Percentiles rank a stretch among this genome's conserved stretches.
phyloP scores from a whole-genome alignment of 495 filamentous ascomycete genomes.

The Hypoxylon cercidicola region DNA sequence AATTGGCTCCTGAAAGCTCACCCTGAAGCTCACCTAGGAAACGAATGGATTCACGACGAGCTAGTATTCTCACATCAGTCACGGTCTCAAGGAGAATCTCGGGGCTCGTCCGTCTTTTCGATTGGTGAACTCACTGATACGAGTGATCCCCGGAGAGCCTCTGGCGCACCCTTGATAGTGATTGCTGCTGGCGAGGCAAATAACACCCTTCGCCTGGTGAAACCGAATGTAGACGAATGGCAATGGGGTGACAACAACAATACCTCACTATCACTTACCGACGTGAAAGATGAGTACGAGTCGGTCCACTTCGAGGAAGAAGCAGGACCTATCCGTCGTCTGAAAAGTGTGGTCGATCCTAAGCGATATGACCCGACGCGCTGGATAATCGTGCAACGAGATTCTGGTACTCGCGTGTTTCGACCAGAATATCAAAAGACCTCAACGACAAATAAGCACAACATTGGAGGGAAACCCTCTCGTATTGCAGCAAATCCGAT shows the following conservation, averaged over 20 bases:
- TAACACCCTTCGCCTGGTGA: slow-evolving; percentile 61
- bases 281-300: slow-evolving; percentile 46
- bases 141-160: slow-evolving; percentile 28
- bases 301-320: slow-evolving; percentile 65
- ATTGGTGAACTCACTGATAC: slow-evolving; percentile 52
- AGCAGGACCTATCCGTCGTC: slow-evolving; percentile 67
- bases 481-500: slow-evolving; percentile 71
- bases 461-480: slow-evolving; percentile 47
- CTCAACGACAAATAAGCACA: slow-evolving; percentile 24
- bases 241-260: slow-evolving; percentile 57
- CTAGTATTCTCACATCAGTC: slow-evolving; percentile 42
- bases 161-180: slow-evolving; percentile 54
- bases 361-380: slow-evolving; percentile 57
- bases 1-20: slow-evolving; percentile 50
- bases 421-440: slow-evolving; percentile 60
- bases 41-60: slow-evolving; percentile 41
- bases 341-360: slow-evolving; percentile 69
- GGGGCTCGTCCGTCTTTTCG: slow-evolving; percentile 44
- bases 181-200: slow-evolving; percentile 61
- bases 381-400: slow-evolving; percentile 73
- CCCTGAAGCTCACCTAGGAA: slow-evolving; percentile 52
- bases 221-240: slow-evolving; percentile 52
- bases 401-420: slow-evolving; percentile 65
- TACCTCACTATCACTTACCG: slow-evolving; percentile 52
- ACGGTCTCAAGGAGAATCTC: slow-evolving; percentile 3